phyloP scores from a whole-genome alignment of 108 stramenopile genomes.

The Heterococcus sp. region DNA sequence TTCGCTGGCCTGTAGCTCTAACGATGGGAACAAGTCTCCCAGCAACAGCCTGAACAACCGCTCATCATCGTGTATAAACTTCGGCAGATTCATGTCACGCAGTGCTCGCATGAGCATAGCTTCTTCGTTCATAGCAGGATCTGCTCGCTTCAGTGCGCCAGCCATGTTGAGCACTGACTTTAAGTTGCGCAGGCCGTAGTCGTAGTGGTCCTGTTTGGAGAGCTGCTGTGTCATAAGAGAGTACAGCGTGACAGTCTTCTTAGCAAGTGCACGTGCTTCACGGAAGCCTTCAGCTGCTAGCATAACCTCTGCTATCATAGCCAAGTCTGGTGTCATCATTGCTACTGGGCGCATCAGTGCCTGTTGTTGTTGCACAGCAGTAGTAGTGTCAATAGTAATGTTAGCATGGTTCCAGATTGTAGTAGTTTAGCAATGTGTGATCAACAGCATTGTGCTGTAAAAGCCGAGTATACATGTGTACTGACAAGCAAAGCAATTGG shows the following conservation, averaged over 20 bases:
- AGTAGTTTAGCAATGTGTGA: too few species aligned
- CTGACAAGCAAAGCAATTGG: too few species aligned
- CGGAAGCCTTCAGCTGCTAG: slow-evolving; percentile 66
- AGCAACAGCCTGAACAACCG: slow-evolving; percentile 65
- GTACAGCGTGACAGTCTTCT: slow-evolving; percentile 70
- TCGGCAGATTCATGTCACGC: slow-evolving; percentile 73
- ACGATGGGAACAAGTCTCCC: slow-evolving; percentile 64
- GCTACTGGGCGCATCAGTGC: slow-evolving; percentile 65
- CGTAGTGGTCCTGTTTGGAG: slow-evolving; percentile 71
- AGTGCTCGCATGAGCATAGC: slow-evolving; percentile 66
- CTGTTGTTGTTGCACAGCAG: not conserved
- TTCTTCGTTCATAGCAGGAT: slow-evolving; percentile 61
- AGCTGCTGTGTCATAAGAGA: slow-evolving; percentile 70
- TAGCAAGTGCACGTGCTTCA: slow-evolving; percentile 61
- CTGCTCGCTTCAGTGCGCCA: slow-evolving; percentile 63
- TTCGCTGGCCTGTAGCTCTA: slow-evolving; percentile 61
- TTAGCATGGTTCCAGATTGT: too few species aligned
- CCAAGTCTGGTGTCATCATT: slow-evolving; percentile 71
- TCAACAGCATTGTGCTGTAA: too few species aligned
- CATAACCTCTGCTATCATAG: slow-evolving; percentile 72
- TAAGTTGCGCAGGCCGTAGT: slow-evolving; percentile 66
- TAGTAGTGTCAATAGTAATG: too few species aligned
- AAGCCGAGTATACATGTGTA: too few species aligned
- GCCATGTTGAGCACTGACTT: slow-evolving; percentile 71
- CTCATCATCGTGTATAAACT: slow-evolving; percentile 73